Evolutionary conservation across 176 grass and related monocot genomes (phyloP), one percentile per base, ranked within the genome.

Genomic region (Rhynchospora tenuis): DNA sequence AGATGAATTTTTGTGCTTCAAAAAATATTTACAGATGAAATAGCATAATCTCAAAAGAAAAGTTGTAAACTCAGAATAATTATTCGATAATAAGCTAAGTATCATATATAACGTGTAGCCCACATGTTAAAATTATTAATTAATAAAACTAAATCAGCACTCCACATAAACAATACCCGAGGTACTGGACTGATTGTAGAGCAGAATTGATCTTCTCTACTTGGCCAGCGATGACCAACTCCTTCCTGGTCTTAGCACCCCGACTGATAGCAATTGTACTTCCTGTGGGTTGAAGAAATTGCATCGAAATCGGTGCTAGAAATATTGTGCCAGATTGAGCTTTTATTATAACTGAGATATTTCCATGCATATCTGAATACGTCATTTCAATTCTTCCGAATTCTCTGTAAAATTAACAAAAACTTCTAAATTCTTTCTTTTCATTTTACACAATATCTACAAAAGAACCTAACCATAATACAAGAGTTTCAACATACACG

Each of bases 331-430:
- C 94, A 26, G 27, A 92, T 64, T 86, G 66, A 68, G 91, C 88
- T 79, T 65, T 89, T 76, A 92, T 82, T 70, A 68, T 91, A 79
- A 97, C 91, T 29, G 94, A 97, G 67, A 97, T 86, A 72, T 94
- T 97, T 89, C 90, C 89, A 57, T 70, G 48, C 43, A 20, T 50
- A 75, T 97, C 88, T 15, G 94, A 92, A 85, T 97, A 90, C n/a
- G 64, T 64, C 50, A 94, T 86, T 89, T 85, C 80, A 48, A 92
- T 91, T 75, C 89, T 88, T 0, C 84, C 62, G 73, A 90, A 94
- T n/a, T 86, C 88, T 81, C 94, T 97, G 80, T 58, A 65, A 83
- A 29, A 73, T 38, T 54, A 82, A 62, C 57, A 38, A 78, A 46
- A 46, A 80, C 28, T 45, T 64, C 14, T 71, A 22, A 59, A 1